Evolutionary conservation across 106 monocot genomes (phyloP).

Genomic region (Allium cepa): DNA sequence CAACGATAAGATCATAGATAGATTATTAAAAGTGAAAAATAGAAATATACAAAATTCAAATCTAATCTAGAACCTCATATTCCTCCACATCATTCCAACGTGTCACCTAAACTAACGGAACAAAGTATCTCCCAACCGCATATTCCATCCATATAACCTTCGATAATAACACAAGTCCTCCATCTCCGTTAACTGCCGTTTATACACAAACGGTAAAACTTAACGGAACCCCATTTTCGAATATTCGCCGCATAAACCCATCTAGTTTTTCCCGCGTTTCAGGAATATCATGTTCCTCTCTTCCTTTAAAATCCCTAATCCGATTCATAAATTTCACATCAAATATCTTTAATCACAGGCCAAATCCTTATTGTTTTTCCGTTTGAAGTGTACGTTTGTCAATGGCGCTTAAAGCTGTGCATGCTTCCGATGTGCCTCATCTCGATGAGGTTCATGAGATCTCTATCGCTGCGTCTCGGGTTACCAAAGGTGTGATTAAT

Average conservation of each 20-base stretch:
- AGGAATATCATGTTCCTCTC: neutral
- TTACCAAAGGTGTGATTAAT: no score
- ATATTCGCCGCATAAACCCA: slow-evolving; percentile 19
- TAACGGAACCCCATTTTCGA: neutral
- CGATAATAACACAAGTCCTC: neutral
- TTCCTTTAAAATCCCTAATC: neutral
- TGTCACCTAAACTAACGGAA: no score
- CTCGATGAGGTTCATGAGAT: slow-evolving; percentile 37
- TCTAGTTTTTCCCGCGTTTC: neutral
- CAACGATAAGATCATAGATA: no score
- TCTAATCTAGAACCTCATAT: no score
- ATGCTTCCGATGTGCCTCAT: slow-evolving; percentile 42
- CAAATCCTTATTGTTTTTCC: neutral
- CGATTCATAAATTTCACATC: neutral
- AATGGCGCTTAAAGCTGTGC: slow-evolving; percentile 42
- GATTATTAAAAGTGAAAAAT: no score
- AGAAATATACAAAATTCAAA: no score
- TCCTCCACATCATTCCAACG: no score
- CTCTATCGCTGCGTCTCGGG: slow-evolving; percentile 4
- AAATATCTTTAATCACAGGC: neutral
- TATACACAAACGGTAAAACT: neutral
- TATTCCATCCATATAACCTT: neutral
- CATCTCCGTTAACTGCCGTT: slow-evolving; percentile 2
- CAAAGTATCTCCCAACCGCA: neutral
- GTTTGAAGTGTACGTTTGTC: neutral